Conservation (phyloP, 331 rosid genomes). For the Rhamnella rubrinervis region DNA sequence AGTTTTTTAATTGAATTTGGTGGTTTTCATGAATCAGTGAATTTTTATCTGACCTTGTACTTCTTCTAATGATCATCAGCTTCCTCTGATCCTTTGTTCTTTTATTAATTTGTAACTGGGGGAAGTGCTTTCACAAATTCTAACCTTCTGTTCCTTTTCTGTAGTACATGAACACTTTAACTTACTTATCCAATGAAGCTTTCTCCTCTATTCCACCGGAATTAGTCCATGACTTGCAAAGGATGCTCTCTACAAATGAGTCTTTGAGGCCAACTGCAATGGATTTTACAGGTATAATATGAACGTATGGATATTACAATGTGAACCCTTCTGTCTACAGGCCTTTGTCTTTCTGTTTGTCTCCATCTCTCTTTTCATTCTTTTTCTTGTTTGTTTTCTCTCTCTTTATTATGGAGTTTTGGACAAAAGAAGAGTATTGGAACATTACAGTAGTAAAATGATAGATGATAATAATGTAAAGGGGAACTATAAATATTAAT, state of each 20-base stretch:
- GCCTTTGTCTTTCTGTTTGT: too few species aligned
- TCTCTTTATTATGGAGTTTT: constrained; percentile 9
- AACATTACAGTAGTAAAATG: neutral
- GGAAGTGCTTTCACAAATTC: neutral
- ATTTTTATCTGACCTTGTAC: neutral
- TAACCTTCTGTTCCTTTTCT: constrained; percentile 33
- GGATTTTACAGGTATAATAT: constrained; percentile 78
- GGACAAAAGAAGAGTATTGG: too few species aligned
- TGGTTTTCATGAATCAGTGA: neutral
- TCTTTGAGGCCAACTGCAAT: constrained; percentile 81
- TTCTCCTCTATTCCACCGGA: constrained; percentile 84
- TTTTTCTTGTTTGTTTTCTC: neutral
- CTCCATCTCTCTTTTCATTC: too few species aligned
- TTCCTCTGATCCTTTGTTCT: neutral
- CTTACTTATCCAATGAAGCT: constrained; percentile 84
- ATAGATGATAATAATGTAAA: neutral
- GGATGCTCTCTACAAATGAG: constrained; percentile 93
- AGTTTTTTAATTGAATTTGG: neutral
- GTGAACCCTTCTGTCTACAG: neutral
- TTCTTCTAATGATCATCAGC: neutral
- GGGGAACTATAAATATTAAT: too few species aligned
- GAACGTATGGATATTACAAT: too few species aligned
- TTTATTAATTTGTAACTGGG: neutral
- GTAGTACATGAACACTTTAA: constrained; percentile 94
- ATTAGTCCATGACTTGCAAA: constrained; percentile 84